A percentile compares a stretch with the other conserved stretches of the same genome.
phyloP scores from a whole-genome alignment of 768 basidiomycete species.

The Candolleomyces efflorescens region DNA sequence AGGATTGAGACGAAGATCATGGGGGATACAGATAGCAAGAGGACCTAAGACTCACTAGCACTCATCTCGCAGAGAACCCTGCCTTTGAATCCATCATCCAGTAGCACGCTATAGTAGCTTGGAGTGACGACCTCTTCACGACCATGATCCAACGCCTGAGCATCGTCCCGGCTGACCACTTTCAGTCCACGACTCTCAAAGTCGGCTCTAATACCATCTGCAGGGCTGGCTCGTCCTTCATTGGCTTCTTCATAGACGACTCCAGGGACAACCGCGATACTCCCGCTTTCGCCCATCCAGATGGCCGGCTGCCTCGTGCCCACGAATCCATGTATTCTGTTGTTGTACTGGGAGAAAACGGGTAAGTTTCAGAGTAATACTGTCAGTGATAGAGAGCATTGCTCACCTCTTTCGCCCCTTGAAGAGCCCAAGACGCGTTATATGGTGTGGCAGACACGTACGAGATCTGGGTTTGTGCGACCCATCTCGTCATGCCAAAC shows the following conservation, averaged over 20 bases:
- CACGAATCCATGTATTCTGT: constrained; percentile 65
- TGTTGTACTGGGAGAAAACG: not conserved
- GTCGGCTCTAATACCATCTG: constrained; percentile 36
- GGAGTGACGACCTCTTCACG: constrained; percentile 51
- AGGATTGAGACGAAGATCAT: not conserved
- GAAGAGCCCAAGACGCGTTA: constrained; percentile 29
- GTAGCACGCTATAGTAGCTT: constrained; percentile 54
- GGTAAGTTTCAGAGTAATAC: not conserved
- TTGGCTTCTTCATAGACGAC: constrained; percentile 18
- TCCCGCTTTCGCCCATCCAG: constrained; percentile 83
- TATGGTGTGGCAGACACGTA: constrained; percentile 72
- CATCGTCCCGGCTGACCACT: constrained; percentile 12
- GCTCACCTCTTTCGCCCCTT: not conserved
- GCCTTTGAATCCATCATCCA: constrained; percentile 49
- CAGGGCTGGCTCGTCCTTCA: not conserved
- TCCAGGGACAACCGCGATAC: constrained; percentile 59
- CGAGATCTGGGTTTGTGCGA: constrained; percentile 73
- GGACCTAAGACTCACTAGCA: constrained; percentile 47
- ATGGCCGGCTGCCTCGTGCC: constrained; percentile 84
- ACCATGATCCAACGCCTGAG: constrained; percentile 21
- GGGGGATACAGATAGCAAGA: too few relatives aligned
- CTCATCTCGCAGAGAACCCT: constrained; percentile 54
- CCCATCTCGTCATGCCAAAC: constrained; percentile 86
- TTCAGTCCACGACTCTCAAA: constrained; percentile 59
- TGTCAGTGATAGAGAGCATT: not conserved